Evolutionary conservation across 495 filamentous ascomycete genomes (phyloP), one percentile per base, ranked within the genome.

Genomic region (Lasiosphaeria hispida): DNA sequence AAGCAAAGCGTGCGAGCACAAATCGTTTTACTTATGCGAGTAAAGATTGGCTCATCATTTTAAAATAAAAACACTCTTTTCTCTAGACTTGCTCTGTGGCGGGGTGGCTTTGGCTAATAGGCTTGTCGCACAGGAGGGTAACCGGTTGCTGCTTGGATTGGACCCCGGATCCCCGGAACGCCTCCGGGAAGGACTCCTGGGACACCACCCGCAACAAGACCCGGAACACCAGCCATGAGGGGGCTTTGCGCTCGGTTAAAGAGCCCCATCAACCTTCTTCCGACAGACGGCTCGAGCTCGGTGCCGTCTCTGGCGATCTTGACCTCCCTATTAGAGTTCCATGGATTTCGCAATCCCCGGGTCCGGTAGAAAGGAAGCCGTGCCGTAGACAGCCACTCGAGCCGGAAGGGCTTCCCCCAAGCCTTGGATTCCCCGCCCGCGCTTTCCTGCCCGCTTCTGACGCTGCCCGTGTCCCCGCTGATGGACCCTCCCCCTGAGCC

Each of bases 251-350:
- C 63, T 35, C 77, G 73, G 64, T 93, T 85, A 67, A 97, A 97
- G 63, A 96, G 80, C 49, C 87, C 82, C 41, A 94, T 74, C 35
- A 97, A 74, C 64, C 83, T 83, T 61, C 84, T 85, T 10, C 93
- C 94, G 19, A 96, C 84, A 43, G 72, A 82, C 44, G 92, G 88
- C 70, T 97, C 93, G 15, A 98, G 77, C 72, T 97, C 94, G 0
- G 94, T 98, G 5, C 92, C 94, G 69, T 98, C 94, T 63, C 94
- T 81, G 8, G 94, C 94, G 63, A 98, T 96, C 69, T 98, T 98
- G 45, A 98, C 91, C 64, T 97, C 94, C 44, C 94, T 78, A 66
- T 96, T 96, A 1, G 90, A 87, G 69, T 98, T 97, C 94, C 92
- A 97, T 2, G 88, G 85, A 65, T 98, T 98, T n/a, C 94, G 82